Percentiles rank a stretch among this genome's conserved stretches.
Conservation (phyloP, 176 grass and related monocot species). For the Sorghum bicolor region DNA sequence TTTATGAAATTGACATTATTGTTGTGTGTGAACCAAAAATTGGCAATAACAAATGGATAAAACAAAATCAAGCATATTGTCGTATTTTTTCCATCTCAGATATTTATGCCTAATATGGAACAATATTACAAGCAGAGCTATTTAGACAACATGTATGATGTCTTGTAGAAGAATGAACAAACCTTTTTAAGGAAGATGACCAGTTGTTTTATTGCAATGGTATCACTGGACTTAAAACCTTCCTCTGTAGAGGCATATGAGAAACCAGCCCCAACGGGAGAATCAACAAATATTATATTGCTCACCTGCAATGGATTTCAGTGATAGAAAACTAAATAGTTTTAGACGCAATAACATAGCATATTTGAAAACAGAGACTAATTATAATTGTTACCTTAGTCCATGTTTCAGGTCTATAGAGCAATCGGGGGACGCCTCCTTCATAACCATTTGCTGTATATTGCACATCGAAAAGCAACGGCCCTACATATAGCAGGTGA, state of each 20-base stretch:
- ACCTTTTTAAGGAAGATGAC: conserved; percentile 54
- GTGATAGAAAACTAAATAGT: not conserved
- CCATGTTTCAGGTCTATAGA: conserved; percentile 43
- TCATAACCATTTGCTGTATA: not conserved
- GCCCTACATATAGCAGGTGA: conserved; percentile 25
- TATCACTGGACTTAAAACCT: conserved; percentile 29
- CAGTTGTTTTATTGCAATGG: conserved; percentile 12
- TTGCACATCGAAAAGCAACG: conserved; percentile 21
- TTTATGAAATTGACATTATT: too few relatives aligned
- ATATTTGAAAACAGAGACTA: not conserved
- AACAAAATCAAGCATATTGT: too few relatives aligned
- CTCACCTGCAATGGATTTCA: conserved; percentile 22
- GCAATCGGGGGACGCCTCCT: conserved; percentile 20
- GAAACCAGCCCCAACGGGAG: conserved; percentile 7
- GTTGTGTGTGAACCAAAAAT: too few relatives aligned
- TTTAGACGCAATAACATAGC: not conserved
- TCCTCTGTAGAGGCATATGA: conserved; percentile 5
- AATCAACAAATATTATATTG: conserved; percentile 62
- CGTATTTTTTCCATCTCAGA: too few relatives aligned
- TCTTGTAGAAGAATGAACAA: too few relatives aligned
- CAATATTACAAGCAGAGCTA: not conserved
- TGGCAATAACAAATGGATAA: too few relatives aligned
- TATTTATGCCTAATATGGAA: too few relatives aligned
- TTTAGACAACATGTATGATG: not conserved
- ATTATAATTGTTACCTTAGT: conserved; percentile 10